Base-by-base conservation (phyloP, 192 early-diverging fungal genomes). In the Podila horticola region DNA sequence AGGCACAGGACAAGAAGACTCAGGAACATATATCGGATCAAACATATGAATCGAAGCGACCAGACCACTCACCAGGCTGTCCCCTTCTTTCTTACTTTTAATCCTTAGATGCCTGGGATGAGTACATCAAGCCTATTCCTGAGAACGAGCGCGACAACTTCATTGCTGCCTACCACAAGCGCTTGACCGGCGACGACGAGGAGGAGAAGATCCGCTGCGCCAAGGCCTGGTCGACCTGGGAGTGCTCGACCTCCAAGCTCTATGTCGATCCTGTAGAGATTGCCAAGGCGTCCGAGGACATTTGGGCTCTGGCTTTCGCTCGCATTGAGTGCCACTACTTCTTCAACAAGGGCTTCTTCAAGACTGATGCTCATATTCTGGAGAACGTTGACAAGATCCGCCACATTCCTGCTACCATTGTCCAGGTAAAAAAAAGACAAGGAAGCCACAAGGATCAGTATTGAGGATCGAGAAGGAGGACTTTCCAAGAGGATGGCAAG, bases 301-400 rank as follows among this genome's bases (percentile, higher is more conserved):
- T 79, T 20, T 93, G 88, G 87, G 85, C 91, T 6, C 63, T 91
- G 33, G 86, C 83, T 45, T 93, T 93, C 85, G 91, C 92, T 15
- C 77, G 92, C 48, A 93, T 93, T 71, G 92, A 93, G 74, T 89
- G 86, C 72, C 84, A 86, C 45, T 86, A 79, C 83, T 93, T 93
- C 72, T 82, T 87, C 83, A 91, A 93, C 88, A 88, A 90, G 63
- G 91, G 92, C 0, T 93, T 93, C 76, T 93, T 93, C 76, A 84
- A 89, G 50, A 71, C 75, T 0, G 90, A 90, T 50, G 83, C 71
- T 12, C 89, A 85, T 67, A 82, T 93, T 38, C 66, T 93, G 34
- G 85, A 93, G 61, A 89, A 93, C 66, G 67, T 93, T 1, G 83
- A 90, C 75, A 89, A 88, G 79, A 90, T 93, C 69, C 79, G 82